phyloP scores from a whole-genome alignment of 805 yeast species.

The Nakazawaea anatomiae region DNA sequence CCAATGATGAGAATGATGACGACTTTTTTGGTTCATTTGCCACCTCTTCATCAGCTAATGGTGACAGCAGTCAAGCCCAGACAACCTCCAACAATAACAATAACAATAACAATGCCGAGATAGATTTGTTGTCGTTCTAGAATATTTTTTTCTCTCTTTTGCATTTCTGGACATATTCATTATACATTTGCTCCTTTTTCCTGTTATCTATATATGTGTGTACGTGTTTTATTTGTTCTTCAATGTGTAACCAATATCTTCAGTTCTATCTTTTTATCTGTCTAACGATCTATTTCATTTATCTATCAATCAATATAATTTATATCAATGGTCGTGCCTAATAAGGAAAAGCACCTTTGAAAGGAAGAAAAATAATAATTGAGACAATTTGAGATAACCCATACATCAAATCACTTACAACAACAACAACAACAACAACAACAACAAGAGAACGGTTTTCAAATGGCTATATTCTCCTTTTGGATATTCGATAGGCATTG shows the following conservation, averaged over 20 bases:
- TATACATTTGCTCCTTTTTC: too few relatives aligned
- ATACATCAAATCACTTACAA: too few relatives aligned
- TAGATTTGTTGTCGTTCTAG: conserved; percentile 44
- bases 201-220: too few relatives aligned
- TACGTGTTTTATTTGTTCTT: neutral
- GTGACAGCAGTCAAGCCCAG: conserved; percentile 7
- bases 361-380: neutral
- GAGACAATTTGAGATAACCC: neutral
- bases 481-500: conserved; percentile 93
- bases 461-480: conserved; percentile 72
- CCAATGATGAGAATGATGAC: conserved; percentile 17
- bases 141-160: neutral
- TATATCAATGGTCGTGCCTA: too few relatives aligned
- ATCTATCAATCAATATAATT: too few relatives aligned
- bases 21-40: conserved; percentile 28
- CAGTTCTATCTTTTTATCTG: neutral
- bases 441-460: too few relatives aligned
- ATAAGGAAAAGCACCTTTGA: too few relatives aligned
- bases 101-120: conserved; percentile 26
- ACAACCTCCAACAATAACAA: neutral
- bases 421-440: too few relatives aligned
- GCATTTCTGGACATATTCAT: too few relatives aligned
- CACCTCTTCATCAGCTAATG: conserved; percentile 14
- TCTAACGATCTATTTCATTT: too few relatives aligned
- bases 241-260: neutral